Evolutionary conservation across 2,329 filamentous ascomycete species (phyloP), one percentile per base, ranked within the genome.

Genomic region (Exophiala sp.): DNA sequence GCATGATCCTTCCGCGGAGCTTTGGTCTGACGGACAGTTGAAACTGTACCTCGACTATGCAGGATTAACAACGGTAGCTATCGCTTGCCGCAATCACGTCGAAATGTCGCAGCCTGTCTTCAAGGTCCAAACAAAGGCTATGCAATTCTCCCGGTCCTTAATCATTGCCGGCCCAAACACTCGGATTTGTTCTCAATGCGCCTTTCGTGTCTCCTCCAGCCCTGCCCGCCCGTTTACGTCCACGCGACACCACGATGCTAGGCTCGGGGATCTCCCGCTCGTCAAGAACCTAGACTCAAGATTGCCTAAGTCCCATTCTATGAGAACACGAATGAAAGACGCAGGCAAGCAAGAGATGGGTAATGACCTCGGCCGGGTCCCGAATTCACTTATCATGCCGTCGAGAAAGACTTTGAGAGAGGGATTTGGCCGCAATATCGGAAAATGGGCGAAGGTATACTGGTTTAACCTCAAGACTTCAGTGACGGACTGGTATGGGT

Each of bases 301-400:
- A 27, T 32, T 55, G 3, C 46, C 43, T 5, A 51, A 37, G 34
- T 8, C 14, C 14, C 34, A 37, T 19, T 37, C 34, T 1, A 37
- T 37, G 34, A 37, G 34, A 19, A 37, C 34, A 1, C 34, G 34
- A 6, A 37, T 37, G 34, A 49, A 42, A 52, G 51, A 43, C 29
- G 35, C 34, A 24, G 32, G 37, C 29, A 29, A 30, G 37, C 32
- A 52, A 46, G 29, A 47, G 23, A 41, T 46, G 34, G 32, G 47
- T 37, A 34, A 47, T 46, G 56, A 58, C 41, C 22, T 58, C 19
- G 56, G 56, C 27, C 45, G 53, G 27, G 14, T 58, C n/a, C 56
- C 56, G 1, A 47, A 49, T 6, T 47, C 50, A 4, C 45, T 54
- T 10, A 23, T 58, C 7, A 46, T 52, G 10, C 50, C 56, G 6